Evolutionary conservation across 2,329 filamentous ascomycete species (phyloP).

Genomic region (Phaeoacremonium minimum): DNA sequence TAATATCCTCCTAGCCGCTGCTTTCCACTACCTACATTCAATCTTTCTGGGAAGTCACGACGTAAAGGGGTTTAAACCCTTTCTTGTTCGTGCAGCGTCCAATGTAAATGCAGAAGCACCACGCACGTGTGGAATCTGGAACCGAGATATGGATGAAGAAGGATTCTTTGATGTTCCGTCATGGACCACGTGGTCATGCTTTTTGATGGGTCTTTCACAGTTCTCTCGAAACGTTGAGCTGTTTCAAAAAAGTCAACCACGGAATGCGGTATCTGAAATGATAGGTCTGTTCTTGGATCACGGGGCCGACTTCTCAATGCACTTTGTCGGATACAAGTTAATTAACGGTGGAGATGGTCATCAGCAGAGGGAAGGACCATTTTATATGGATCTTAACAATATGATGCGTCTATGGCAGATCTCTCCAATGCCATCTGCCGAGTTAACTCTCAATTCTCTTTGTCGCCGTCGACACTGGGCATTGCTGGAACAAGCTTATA

Average conservation of each 20-base stretch:
- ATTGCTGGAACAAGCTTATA: no score
- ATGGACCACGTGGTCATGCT: background rate
- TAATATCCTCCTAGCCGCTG: background rate
- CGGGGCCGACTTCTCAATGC: background rate
- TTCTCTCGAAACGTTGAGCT: background rate
- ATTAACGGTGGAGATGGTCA: background rate
- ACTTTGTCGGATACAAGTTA: background rate
- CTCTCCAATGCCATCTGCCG: background rate
- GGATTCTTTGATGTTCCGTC: background rate
- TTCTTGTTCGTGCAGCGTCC: background rate
- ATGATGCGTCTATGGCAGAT: background rate
- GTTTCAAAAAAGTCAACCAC: background rate
- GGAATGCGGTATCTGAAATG: background rate
- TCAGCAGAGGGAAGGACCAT: background rate
- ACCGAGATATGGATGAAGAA: background rate
- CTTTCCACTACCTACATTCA: background rate
- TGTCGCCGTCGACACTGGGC: no score
- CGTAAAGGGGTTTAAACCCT: background rate
- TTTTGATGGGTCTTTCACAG: background rate
- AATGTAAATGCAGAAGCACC: background rate
- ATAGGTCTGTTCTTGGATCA: slow-evolving; percentile 1
- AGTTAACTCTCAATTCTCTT: no score
- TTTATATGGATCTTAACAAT: background rate
- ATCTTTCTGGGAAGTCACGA: background rate
- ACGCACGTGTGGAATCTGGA: background rate